Percentiles rank a stretch among this genome's conserved stretches.
phyloP scores from a whole-genome alignment of 2,329 filamentous ascomycete genomes.

The Sodiomyces alkalinus region DNA sequence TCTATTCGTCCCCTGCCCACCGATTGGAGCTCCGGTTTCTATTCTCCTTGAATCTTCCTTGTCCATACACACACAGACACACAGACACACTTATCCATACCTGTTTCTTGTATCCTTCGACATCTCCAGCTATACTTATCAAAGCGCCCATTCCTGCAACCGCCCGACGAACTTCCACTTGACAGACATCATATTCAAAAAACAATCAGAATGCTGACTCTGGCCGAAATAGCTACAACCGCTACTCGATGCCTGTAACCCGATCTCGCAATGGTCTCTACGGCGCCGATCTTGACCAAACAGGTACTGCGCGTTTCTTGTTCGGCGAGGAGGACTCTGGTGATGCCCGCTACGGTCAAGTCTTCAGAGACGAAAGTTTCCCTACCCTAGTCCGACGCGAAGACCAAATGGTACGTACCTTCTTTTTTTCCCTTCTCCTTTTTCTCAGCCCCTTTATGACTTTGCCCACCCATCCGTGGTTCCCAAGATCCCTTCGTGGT shows the following conservation, averaged over 20 bases:
- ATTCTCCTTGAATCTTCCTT: too few species aligned
- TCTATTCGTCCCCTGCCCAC: too few species aligned
- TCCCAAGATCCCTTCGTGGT: too few species aligned
- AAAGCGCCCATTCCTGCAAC: neutral
- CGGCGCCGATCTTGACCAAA: constrained; percentile 59
- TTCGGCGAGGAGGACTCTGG: constrained; percentile 71
- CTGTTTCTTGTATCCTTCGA: too few species aligned
- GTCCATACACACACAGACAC: too few species aligned
- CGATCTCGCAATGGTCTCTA: constrained; percentile 51
- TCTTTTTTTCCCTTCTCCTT: neutral
- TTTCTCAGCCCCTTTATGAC: neutral
- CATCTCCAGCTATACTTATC: neutral
- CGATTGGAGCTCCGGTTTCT: too few species aligned
- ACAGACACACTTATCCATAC: too few species aligned
- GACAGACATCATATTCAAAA: too few species aligned
- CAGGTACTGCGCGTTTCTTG: constrained; percentile 72
- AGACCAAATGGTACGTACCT: constrained; percentile 34
- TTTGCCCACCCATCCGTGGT: neutral
- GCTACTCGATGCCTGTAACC: constrained; percentile 87
- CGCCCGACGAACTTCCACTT: constrained; percentile 3
- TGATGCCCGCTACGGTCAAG: constrained; percentile 53
- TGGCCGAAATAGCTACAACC: constrained; percentile 48
- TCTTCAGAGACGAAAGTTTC: constrained; percentile 69
- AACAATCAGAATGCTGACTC: constrained; percentile 3
- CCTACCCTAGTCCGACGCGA: constrained; percentile 64